These are phyloP conservation scores for Phoma herbarum DNA, from an alignment of 2,329 filamentous ascomycete species.

Conservation along the genomic window DNA sequence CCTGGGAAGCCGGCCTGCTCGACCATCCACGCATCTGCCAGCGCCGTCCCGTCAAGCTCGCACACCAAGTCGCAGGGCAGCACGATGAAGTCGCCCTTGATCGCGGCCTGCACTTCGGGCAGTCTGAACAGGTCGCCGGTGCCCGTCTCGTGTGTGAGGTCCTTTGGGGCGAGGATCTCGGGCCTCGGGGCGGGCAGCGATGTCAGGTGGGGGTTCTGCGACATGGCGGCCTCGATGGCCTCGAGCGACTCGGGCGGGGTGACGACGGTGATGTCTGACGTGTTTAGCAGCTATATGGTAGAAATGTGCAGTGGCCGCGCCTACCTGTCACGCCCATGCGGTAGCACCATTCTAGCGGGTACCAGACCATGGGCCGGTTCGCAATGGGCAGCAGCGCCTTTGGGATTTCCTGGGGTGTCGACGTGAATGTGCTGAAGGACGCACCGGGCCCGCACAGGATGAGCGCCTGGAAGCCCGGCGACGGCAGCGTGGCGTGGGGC, in stretches of 20 bases:
- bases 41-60: constrained; percentile 81
- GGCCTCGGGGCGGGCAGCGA: constrained; percentile 76
- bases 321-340: constrained; percentile 78
- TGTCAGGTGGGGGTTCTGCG: constrained; percentile 80
- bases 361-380: constrained; percentile 90
- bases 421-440: constrained; percentile 83
- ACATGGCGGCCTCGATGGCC: constrained; percentile 74
- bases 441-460: constrained; percentile 85
- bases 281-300: constrained; percentile 5
- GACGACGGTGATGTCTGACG: constrained; percentile 65
- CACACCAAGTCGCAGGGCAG: constrained; percentile 94
- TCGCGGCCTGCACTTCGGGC: constrained; percentile 78
- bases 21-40: constrained; percentile 93
- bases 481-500: constrained; percentile 79
- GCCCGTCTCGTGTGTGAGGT: constrained; percentile 82
- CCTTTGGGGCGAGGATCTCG: constrained; percentile 77
- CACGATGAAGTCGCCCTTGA: constrained; percentile 87
- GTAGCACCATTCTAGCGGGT: constrained; percentile 85
- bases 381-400: constrained; percentile 85
- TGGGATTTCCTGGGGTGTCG: constrained; percentile 79
- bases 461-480: constrained; percentile 81
- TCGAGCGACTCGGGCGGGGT: constrained; percentile 64
- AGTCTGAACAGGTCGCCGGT: constrained; percentile 89
- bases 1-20: constrained; percentile 74
- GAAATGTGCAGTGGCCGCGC: constrained; percentile 33